A percentile compares a stretch with the other conserved stretches of the same genome.
Evolutionary conservation across 106 monocot genomes (phyloP).

Genomic region (Cymbidium sinense): DNA sequence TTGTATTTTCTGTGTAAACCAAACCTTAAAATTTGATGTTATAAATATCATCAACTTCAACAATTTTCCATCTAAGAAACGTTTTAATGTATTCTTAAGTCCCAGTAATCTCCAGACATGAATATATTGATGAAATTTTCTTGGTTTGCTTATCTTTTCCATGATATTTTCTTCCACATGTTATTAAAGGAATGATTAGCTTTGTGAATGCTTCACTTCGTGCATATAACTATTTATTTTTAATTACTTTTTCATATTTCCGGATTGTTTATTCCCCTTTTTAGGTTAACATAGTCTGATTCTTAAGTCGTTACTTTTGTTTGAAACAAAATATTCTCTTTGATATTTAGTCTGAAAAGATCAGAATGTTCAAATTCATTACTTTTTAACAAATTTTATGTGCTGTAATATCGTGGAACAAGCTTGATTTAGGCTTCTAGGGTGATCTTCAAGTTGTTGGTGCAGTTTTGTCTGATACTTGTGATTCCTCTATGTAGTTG

Average conservation of each 20-base stretch:
- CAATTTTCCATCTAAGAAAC: not conserved
- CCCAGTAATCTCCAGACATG: not conserved
- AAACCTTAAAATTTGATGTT: not conserved
- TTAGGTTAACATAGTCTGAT: not conserved
- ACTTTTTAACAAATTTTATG: not conserved
- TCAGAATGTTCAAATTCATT: not conserved
- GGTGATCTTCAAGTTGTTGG: too few relatives aligned
- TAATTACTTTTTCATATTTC: not conserved
- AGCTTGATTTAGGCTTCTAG: too few relatives aligned
- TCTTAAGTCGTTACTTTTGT: too few relatives aligned
- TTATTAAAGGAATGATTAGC: not conserved
- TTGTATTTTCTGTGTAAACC: not conserved
- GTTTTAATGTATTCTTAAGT: not conserved
- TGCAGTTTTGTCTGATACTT: too few relatives aligned
- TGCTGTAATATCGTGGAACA: too few relatives aligned
- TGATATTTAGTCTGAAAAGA: not conserved
- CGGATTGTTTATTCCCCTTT: not conserved
- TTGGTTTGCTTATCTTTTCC: not conserved
- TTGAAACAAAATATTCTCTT: too few relatives aligned
- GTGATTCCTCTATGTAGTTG: too few relatives aligned
- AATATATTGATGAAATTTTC: not conserved
- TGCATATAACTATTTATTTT: not conserved
- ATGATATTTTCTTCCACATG: not conserved
- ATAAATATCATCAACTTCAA: not conserved
- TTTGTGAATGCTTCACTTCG: not conserved